Conservation (phyloP, 1,284 basidiomycete species). For the Irpex sp. region DNA sequence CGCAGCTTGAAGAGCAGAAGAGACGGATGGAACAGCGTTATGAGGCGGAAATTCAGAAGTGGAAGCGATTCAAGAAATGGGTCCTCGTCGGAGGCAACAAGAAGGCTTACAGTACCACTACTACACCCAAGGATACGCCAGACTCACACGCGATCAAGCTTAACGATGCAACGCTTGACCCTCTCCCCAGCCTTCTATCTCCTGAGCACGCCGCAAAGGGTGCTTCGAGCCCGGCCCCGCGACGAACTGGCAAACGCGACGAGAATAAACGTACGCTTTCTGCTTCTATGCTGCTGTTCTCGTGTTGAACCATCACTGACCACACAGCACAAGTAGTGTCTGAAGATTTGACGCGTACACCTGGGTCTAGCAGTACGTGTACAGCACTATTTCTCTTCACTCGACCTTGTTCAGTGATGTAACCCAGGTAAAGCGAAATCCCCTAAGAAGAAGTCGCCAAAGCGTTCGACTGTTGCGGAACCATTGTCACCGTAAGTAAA, state of each 20-base stretch:
- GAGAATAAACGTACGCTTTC: neutral
- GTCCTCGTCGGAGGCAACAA: neutral
- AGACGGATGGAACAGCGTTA: neutral
- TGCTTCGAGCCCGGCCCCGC: neutral
- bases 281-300: too few relatives aligned
- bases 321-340: too few relatives aligned
- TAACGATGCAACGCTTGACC: too few relatives aligned
- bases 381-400: neutral
- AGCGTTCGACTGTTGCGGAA: neutral
- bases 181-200: too few relatives aligned
- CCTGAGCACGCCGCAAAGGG: neutral
- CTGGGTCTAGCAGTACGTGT: neutral
- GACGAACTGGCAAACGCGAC: neutral
- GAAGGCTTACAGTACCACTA: neutral
- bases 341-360: too few relatives aligned
- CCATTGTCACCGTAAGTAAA: neutral
- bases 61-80: slow-evolving; percentile 12
- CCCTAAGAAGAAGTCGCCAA: too few relatives aligned
- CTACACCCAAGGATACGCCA: neutral
- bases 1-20: neutral
- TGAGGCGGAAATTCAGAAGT: slow-evolving; percentile 5
- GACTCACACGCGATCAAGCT: too few relatives aligned
- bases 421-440: neutral
- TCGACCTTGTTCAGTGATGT: neutral
- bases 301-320: too few relatives aligned